phyloP scores from a whole-genome alignment of 805 yeast genomes.

The Candida ulmi region DNA sequence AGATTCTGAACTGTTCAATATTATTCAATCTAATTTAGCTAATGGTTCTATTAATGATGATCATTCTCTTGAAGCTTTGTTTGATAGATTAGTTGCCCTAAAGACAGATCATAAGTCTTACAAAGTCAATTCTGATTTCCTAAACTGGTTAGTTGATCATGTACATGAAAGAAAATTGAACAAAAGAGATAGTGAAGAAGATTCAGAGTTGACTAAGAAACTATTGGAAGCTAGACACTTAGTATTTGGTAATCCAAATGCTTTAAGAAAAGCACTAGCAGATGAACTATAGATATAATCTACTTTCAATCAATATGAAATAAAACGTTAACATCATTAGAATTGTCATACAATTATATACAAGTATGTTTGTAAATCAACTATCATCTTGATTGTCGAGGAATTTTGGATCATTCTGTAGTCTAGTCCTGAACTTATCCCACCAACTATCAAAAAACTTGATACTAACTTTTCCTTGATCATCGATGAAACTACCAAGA shows the following conservation, averaged over 20 bases:
- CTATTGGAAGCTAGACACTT: constrained; percentile 49
- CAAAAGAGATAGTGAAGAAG: constrained; percentile 25
- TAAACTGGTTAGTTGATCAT: constrained; percentile 59
- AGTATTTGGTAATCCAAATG: constrained; percentile 76
- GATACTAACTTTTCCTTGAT: constrained; percentile 76
- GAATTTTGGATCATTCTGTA: constrained; percentile 79
- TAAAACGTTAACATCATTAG: constrained; percentile 17
- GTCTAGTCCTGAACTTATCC: constrained; percentile 75
- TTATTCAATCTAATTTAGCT: constrained; percentile 18
- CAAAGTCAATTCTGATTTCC: constrained; percentile 32
- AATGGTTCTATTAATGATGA: constrained; percentile 29
- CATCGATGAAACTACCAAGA: constrained; percentile 80
- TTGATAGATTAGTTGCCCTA: constrained; percentile 32
- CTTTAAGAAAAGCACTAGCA: constrained; percentile 51
- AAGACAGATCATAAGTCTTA: constrained; percentile 27
- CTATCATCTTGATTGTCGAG: constrained; percentile 37
- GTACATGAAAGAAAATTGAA: constrained; percentile 25
- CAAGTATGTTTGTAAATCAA: background rate
- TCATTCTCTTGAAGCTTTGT: constrained; percentile 35
- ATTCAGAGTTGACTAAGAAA: constrained; percentile 32
- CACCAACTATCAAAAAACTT: constrained; percentile 92
- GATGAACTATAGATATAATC: constrained; percentile 41
- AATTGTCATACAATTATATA: constrained; percentile 14
- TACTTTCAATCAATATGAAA: too few species aligned
- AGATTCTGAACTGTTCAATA: constrained; percentile 8